phyloP scores from a whole-genome alignment of 2,329 filamentous ascomycete genomes.

The Chaetomium sp. region DNA sequence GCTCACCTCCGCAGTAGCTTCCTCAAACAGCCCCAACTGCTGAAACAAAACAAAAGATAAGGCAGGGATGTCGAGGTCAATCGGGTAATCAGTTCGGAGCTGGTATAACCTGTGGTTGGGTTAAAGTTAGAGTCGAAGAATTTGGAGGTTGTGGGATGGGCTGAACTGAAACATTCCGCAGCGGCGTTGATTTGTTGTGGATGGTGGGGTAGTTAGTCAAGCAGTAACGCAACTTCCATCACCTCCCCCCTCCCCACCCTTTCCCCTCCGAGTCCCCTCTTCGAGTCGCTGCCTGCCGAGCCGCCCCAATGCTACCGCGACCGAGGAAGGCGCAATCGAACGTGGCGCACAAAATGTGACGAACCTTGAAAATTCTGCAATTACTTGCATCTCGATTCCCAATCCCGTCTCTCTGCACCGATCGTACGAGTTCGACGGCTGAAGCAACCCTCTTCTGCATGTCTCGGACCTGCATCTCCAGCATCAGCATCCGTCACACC shows the following conservation, averaged over 20 bases:
- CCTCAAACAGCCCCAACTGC: not conserved
- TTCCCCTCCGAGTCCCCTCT: no score
- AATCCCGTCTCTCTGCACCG: not conserved
- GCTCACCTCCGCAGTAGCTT: not conserved
- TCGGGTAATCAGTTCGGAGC: slow-evolving; percentile 2
- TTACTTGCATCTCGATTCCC: not conserved
- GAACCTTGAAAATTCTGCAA: slow-evolving; percentile 15
- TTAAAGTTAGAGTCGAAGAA: slow-evolving; percentile 27
- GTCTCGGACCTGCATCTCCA: slow-evolving; percentile 7
- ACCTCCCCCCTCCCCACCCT: no score
- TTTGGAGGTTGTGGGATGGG: not conserved
- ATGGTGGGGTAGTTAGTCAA: not conserved
- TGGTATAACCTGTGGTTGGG: slow-evolving; percentile 26
- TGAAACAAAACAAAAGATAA: slow-evolving; percentile 10
- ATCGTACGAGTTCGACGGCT: not conserved
- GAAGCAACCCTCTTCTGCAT: slow-evolving; percentile 2
- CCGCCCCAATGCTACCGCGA: not conserved
- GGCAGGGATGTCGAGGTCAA: slow-evolving; percentile 1
- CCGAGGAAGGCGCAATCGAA: not conserved
- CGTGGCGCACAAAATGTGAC: slow-evolving; percentile 8
- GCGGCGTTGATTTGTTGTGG: not conserved
- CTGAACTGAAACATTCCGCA: slow-evolving; percentile 1
- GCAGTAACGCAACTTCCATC: no score
- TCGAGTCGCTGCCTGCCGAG: not conserved
- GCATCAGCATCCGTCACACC: not conserved